phyloP scores from a whole-genome alignment of 805 yeast genomes.

The Ogataea polymorpha region DNA sequence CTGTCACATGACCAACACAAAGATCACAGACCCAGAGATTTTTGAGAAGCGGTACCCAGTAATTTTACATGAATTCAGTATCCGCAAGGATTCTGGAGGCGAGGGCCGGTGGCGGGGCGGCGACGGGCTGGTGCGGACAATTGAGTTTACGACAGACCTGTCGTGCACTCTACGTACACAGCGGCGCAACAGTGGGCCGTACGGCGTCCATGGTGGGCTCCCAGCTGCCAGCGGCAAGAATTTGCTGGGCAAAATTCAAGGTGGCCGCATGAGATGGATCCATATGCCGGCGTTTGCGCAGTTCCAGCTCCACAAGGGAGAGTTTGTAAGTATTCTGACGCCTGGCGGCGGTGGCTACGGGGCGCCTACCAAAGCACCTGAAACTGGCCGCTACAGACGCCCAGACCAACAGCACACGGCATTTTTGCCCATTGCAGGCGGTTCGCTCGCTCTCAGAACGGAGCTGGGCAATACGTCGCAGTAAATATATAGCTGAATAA shows the following conservation, averaged over 20 bases:
- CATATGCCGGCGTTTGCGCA: conserved; percentile 39
- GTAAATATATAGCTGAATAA: background rate
- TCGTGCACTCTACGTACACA: conserved; percentile 47
- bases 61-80: conserved; percentile 41
- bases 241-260: conserved; percentile 33
- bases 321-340: conserved; percentile 36
- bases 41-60: conserved; percentile 52
- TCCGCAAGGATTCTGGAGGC: conserved; percentile 48
- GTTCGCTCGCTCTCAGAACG: conserved; percentile 16
- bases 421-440: conserved; percentile 22
- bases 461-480: conserved; percentile 19
- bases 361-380: conserved; percentile 30
- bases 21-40: conserved; percentile 52
- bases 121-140: conserved; percentile 48
- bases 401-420: conserved; percentile 1
- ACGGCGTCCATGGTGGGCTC: conserved; percentile 51
- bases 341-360: conserved; percentile 49
- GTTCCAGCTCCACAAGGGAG: conserved; percentile 37
- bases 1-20: conserved; percentile 53
- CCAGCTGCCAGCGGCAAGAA: conserved; percentile 47
- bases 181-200: conserved; percentile 51
- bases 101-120: conserved; percentile 47
- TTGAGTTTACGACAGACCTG: conserved; percentile 39
- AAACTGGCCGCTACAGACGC: conserved; percentile 32
- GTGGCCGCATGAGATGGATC: conserved; percentile 30